Base-by-base conservation (phyloP, 805 yeast species). In the Cyberlindnera samutprakarnensis region DNA sequence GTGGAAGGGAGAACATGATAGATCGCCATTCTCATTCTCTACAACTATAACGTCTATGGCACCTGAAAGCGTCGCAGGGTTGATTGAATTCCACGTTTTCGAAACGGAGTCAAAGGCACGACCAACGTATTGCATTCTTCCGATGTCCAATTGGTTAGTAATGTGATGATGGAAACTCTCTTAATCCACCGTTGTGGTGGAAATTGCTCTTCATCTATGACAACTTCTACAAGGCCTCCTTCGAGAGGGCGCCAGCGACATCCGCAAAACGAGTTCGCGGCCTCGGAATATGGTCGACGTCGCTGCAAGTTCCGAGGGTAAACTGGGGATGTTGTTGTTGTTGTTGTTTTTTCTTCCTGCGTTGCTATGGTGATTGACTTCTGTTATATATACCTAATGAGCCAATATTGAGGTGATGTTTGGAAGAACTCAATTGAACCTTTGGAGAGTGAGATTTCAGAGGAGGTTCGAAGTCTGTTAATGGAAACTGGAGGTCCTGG, bases 31-130 rank as follows among this genome's bases (percentile, higher is more conserved):
- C 10, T 83, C 82, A 51, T 85, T 94, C 58, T 90, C 95, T 10
- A 92, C 80, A 8, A 88, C 97, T 25, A 92, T 85, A 33, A 92
- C 87, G 57, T 92, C 98, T 55, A 92, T 92, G 14, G 97, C 98
- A 5, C 98, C 98, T 14, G 94, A 78, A 13, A 92, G 68, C 1
- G 98, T 92, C 2, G 97, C 86, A 3, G 98, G 98, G 50, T 92
- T 92, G 44, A 92, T 75, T 18, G 96, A 85, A 43, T 87, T 86
- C 97, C 96, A 90, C 30, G 96, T 92, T 56, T 87, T 87, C 36
- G 95, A 88, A 7, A 92, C 95, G 23, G 94, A 81, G 20, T 86
- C 96, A 38, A 94, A 78, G 14, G 95, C 96, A 52, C 94, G 72
- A 13, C 95, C 96, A 42, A 90, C 92, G 77, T 87, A 90, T 59